These are phyloP conservation scores for Pleurotus platypus DNA, from an alignment of 768 basidiomycete species.

Conservation along the genomic window DNA sequence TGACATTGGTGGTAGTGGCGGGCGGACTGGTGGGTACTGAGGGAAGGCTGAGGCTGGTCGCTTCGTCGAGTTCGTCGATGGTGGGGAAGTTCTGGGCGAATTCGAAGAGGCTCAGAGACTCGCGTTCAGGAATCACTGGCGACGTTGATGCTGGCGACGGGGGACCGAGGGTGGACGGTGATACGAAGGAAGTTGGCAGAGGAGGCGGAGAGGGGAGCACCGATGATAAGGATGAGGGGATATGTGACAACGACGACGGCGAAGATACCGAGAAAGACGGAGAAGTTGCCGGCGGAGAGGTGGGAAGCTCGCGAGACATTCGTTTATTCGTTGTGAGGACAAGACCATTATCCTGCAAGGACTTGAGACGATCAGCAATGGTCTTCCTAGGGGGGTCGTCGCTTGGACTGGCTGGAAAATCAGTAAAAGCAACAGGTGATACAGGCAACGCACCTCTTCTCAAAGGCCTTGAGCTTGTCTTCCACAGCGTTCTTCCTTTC, in stretches of 20 bases:
- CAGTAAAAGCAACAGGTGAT: slow-evolving; percentile 3
- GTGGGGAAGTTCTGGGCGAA: slow-evolving; percentile 71
- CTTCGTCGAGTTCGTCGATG: slow-evolving; percentile 71
- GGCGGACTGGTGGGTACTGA: slow-evolving; percentile 40
- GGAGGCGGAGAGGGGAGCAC: slow-evolving; percentile 23
- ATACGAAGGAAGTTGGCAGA: slow-evolving; percentile 48
- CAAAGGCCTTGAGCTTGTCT: slow-evolving; percentile 43
- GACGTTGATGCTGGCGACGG: slow-evolving; percentile 72
- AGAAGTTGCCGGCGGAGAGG: slow-evolving; percentile 39
- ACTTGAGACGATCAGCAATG: slow-evolving; percentile 79
- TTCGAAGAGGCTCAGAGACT: slow-evolving; percentile 38
- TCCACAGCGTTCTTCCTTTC: slow-evolving; percentile 36
- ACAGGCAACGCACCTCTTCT: slow-evolving; percentile 25
- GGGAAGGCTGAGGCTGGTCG: slow-evolving; percentile 43
- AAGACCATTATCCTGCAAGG: slow-evolving; percentile 71
- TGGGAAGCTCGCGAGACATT: slow-evolving; percentile 49
- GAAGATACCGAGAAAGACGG: slow-evolving; percentile 24
- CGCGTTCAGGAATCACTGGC: slow-evolving; percentile 22
- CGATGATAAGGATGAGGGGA: slow-evolving; percentile 17
- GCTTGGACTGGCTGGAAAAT: slow-evolving; percentile 12
- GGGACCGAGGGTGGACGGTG: slow-evolving; percentile 68
- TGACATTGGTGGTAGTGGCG: slow-evolving; percentile 19
- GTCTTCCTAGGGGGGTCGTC: slow-evolving; percentile 39
- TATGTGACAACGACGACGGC: slow-evolving; percentile 10
- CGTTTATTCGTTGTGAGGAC: slow-evolving; percentile 52